phyloP scores from a whole-genome alignment of 2,329 filamentous ascomycete species.

The Chaetomium globosum region DNA sequence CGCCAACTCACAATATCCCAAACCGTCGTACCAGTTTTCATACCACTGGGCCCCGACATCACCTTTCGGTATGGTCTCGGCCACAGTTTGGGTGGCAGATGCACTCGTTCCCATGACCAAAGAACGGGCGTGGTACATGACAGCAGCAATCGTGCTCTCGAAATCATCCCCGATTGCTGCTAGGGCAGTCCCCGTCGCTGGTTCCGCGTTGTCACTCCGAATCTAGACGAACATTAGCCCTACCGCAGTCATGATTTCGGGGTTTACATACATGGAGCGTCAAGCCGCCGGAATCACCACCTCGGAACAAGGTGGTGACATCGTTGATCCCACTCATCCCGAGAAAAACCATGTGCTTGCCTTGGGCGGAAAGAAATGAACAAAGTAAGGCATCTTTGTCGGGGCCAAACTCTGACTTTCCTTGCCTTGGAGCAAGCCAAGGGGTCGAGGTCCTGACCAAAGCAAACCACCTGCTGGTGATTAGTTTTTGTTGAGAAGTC shows the following conservation, averaged over 20 bases:
- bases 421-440: constrained; percentile 89
- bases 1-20: constrained; percentile 74
- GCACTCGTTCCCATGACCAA: constrained; percentile 54
- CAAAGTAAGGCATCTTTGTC: constrained; percentile 78
- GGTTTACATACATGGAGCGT: constrained; percentile 61
- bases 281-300: constrained; percentile 61
- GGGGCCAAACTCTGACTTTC: constrained; percentile 64
- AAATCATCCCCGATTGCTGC: constrained; percentile 72
- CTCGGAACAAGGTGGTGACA: constrained; percentile 69
- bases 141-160: constrained; percentile 74
- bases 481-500: constrained; percentile 25
- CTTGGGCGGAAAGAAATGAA: constrained; percentile 73
- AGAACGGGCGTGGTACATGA: constrained; percentile 84
- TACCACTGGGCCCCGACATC: constrained; percentile 68
- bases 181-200: constrained; percentile 63
- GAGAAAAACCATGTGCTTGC: constrained; percentile 75
- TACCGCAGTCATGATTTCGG: background rate
- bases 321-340: constrained; percentile 75
- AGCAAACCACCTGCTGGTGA: constrained; percentile 69
- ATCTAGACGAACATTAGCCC: constrained; percentile 45
- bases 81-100: constrained; percentile 47
- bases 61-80: constrained; percentile 52
- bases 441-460: constrained; percentile 77
- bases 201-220: constrained; percentile 66
- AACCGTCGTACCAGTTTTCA: constrained; percentile 86